Percentiles rank a stretch among this genome's conserved stretches.
Conservation (phyloP, 108 stramenopile genomes). For the Cyclotella baltica region DNA sequence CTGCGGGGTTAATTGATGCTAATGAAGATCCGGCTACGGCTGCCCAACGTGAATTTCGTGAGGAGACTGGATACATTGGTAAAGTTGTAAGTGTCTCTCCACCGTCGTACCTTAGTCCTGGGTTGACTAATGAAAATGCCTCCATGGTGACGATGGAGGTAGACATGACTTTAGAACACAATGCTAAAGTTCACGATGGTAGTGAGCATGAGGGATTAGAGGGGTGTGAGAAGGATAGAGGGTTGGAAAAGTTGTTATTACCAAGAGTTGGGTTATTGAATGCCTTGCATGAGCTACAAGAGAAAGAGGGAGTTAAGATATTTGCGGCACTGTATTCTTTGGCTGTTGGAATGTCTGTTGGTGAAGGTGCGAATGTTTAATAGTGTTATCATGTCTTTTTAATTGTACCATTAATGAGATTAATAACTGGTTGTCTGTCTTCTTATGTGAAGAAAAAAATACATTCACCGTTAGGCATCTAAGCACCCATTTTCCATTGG, state of each 20-base stretch:
- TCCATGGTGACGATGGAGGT: slow-evolving; percentile 64
- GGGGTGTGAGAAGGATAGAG: slow-evolving; percentile 48
- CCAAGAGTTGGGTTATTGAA: slow-evolving; percentile 30
- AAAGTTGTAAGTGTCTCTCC: slow-evolving; percentile 40
- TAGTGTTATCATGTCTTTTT: not conserved
- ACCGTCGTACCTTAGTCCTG: slow-evolving; percentile 68
- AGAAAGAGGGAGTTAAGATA: slow-evolving; percentile 41
- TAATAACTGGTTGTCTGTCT: not conserved
- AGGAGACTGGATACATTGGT: slow-evolving; percentile 81
- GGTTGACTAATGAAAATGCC: slow-evolving; percentile 71
- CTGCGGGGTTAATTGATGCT: slow-evolving; percentile 82
- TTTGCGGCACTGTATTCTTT: slow-evolving; percentile 54
- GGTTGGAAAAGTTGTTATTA: slow-evolving; percentile 49
- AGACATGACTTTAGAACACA: slow-evolving; percentile 49
- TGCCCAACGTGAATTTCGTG: slow-evolving; percentile 70
- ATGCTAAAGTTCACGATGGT: slow-evolving; percentile 13
- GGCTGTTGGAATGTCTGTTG: slow-evolving; percentile 48
- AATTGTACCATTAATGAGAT: too few relatives aligned
- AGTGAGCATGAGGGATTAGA: slow-evolving; percentile 20
- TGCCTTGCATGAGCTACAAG: slow-evolving; percentile 41
- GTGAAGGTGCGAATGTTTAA: slow-evolving; percentile 27
- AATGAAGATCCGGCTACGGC: slow-evolving; percentile 55
- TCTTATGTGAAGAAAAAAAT: not conserved
- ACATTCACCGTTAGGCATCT: not conserved
- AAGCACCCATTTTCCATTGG: slow-evolving; percentile 18